phyloP scores from a whole-genome alignment of 2,329 filamentous ascomycete genomes.

The Sporothrix variecibatus region DNA sequence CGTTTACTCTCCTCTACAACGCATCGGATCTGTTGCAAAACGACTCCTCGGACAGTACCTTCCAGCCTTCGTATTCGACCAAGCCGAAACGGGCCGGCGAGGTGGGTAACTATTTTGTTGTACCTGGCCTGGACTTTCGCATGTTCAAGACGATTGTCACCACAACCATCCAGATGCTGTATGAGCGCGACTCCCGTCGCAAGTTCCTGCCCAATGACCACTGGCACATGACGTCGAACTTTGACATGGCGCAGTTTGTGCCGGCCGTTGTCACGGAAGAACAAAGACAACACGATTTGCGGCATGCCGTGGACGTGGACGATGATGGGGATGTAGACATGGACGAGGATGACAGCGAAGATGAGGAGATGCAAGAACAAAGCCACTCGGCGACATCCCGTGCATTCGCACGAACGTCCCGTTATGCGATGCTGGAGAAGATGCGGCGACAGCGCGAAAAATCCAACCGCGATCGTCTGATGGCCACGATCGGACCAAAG shows the following conservation, averaged over 20 bases:
- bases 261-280: conserved; percentile 85
- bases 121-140: conserved; percentile 72
- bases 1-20: conserved; percentile 87
- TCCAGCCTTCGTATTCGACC: not conserved
- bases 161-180: conserved; percentile 79
- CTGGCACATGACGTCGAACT: conserved; percentile 88
- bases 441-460: conserved; percentile 66
- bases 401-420: conserved; percentile 61
- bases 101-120: conserved; percentile 41
- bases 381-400: conserved; percentile 38
- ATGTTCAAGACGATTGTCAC: conserved; percentile 81
- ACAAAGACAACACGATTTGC: conserved; percentile 70
- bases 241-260: conserved; percentile 89
- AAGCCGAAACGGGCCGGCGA: conserved; percentile 2
- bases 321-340: conserved; percentile 47
- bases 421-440: conserved; percentile 64
- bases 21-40: conserved; percentile 59
- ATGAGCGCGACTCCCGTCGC: conserved; percentile 88
- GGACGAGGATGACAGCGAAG: conserved; percentile 40
- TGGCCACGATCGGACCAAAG: conserved; percentile 80
- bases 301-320: conserved; percentile 61
- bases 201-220: conserved; percentile 80
- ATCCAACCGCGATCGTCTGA: conserved; percentile 66
- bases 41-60: not conserved
- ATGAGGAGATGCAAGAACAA: conserved; percentile 37